Percentiles rank a stretch among this genome's conserved stretches.
These are phyloP conservation scores for Acanthamoeba divionensis DNA, from an alignment of 208 protist species.

Conservation along the genomic window DNA sequence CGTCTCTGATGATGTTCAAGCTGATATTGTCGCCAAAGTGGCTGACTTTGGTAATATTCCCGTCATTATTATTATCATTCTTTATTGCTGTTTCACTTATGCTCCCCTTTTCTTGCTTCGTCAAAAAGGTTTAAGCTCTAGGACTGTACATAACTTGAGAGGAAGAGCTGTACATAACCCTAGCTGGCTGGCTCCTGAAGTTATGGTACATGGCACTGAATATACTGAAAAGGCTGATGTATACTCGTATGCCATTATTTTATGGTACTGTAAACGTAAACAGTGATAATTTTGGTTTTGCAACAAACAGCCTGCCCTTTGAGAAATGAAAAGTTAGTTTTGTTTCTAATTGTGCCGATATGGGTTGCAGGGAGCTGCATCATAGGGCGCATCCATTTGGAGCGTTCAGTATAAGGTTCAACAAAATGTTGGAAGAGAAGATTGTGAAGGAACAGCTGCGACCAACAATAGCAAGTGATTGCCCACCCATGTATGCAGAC, in stretches of 20 bases:
- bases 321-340: too few species aligned
- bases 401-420: background rate
- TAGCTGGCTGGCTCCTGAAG: background rate
- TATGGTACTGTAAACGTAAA: background rate
- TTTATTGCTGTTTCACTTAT: background rate
- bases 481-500: background rate
- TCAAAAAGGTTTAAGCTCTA: too few species aligned
- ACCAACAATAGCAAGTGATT: background rate
- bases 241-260: background rate
- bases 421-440: too few species aligned
- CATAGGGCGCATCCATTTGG: background rate
- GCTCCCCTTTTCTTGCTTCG: background rate
- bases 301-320: too few species aligned
- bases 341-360: too few species aligned
- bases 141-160: background rate
- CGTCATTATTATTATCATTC: background rate
- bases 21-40: background rate
- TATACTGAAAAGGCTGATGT: background rate
- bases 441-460: background rate
- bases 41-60: background rate
- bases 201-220: background rate
- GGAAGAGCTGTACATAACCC: background rate
- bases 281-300: too few species aligned
- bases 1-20: background rate
- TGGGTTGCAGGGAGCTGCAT: background rate